Conservation (phyloP, 805 yeast genomes). For the Saccharomycopsis schoenii region DNA sequence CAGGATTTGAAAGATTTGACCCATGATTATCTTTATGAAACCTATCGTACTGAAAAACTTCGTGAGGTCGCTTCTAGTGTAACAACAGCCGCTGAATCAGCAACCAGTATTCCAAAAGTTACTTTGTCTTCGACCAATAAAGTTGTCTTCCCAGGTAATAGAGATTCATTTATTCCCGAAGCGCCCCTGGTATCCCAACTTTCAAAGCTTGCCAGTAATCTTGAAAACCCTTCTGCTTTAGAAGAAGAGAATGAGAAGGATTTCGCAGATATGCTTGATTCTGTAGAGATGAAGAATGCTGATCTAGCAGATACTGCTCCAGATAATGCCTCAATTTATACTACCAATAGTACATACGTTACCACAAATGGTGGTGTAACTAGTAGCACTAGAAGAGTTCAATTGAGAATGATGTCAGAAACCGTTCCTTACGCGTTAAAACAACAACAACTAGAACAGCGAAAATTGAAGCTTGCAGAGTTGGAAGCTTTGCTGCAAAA, state of each 20-base stretch:
- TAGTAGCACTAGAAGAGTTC: slow-evolving; percentile 31
- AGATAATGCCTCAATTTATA: background rate
- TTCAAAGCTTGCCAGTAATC: slow-evolving; percentile 34
- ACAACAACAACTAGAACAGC: slow-evolving; percentile 64
- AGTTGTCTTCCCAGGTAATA: slow-evolving; percentile 15
- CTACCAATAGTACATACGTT: background rate
- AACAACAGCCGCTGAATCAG: background rate
- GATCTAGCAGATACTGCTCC: background rate
- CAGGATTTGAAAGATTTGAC: slow-evolving; percentile 59
- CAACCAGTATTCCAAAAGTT: background rate
- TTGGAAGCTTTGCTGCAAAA: slow-evolving; percentile 69
- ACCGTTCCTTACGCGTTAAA: slow-evolving; percentile 78
- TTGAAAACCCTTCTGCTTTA: slow-evolving; percentile 10
- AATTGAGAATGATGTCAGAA: slow-evolving; percentile 67
- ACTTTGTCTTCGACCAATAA: background rate
- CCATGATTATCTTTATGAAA: slow-evolving; percentile 54
- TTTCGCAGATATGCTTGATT: slow-evolving; percentile 20
- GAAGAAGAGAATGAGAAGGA: slow-evolving; percentile 19
- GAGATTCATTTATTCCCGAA: slow-evolving; percentile 27
- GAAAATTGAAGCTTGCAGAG: slow-evolving; percentile 71
- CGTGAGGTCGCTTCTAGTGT: slow-evolving; percentile 35
- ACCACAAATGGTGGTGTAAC: background rate
- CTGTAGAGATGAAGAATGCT: background rate
- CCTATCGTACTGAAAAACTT: slow-evolving; percentile 55
- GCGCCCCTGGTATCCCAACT: slow-evolving; percentile 55